A percentile compares a stretch with the other conserved stretches of the same genome.
phyloP scores from a whole-genome alignment of 1,284 basidiomycete species.

The Cystobasidium pallidum region DNA sequence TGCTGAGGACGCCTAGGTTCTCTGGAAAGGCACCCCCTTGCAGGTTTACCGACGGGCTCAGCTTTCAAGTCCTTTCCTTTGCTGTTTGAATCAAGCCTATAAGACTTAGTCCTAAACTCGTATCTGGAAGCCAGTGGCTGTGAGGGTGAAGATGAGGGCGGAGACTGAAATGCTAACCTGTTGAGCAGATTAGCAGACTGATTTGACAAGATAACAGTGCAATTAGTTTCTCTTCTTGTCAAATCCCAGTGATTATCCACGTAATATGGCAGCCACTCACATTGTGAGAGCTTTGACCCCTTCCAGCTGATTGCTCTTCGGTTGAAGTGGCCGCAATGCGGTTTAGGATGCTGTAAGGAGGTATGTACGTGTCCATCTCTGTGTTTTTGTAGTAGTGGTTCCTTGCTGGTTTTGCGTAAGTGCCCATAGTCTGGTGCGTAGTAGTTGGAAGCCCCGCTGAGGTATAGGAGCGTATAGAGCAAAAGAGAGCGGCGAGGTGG shows the following conservation, averaged over 20 bases:
- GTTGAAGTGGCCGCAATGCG: background rate
- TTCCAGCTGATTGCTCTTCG: background rate
- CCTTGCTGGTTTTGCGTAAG: background rate
- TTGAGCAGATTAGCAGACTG: background rate
- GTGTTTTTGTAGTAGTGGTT: background rate
- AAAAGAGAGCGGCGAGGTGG: no score
- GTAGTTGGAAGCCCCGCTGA: background rate
- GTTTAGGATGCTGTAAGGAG: slow-evolving; percentile 36
- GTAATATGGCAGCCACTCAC: background rate
- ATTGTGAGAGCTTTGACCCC: background rate
- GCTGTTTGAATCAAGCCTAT: no score
- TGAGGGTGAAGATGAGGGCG: background rate
- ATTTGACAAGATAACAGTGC: background rate
- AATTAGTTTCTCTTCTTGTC: no score
- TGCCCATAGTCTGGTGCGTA: background rate
- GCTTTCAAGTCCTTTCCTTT: no score
- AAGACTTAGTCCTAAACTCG: background rate
- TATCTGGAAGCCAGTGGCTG: background rate
- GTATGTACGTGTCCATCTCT: slow-evolving; percentile 46
- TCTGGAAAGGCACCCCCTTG: background rate
- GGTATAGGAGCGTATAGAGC: background rate
- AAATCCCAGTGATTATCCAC: no score
- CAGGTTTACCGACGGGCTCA: background rate
- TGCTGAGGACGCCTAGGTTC: background rate
- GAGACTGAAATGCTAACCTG: background rate